Evolutionary conservation across 805 yeast genomes (phyloP).

Genomic region (Cyberlindnera subsufficiens): DNA sequence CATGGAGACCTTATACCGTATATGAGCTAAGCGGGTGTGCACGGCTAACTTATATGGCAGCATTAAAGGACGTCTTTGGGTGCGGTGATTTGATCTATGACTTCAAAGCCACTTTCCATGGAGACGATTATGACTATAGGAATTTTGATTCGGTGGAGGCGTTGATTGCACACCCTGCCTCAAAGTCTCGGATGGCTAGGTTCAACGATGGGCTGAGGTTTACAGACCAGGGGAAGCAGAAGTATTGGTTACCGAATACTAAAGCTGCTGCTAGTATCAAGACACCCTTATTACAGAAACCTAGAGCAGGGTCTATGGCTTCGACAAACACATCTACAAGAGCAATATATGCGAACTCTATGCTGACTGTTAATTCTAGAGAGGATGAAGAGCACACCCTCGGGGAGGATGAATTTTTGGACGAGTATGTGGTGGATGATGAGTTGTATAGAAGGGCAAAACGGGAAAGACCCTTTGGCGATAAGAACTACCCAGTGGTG

Average conservation of each 20-base stretch:
- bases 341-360: conserved; percentile 21
- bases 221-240: conserved; percentile 67
- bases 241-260: conserved; percentile 57
- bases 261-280: conserved; percentile 7
- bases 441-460: conserved; percentile 28
- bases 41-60: conserved; percentile 52
- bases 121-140: conserved; percentile 72
- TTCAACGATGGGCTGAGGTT: conserved; percentile 81
- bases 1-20: conserved; percentile 65
- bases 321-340: conserved; percentile 20
- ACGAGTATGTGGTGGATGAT: conserved; percentile 31
- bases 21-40: conserved; percentile 61
- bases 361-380: conserved; percentile 15
- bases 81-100: conserved; percentile 75
- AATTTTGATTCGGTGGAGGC: conserved; percentile 80
- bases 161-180: conserved; percentile 60
- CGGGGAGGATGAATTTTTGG: conserved; percentile 5
- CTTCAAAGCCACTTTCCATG: conserved; percentile 60
- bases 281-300: conserved; percentile 14
- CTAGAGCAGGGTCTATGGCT: conserved; percentile 16
- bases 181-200: conserved; percentile 57
- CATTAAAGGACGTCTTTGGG: conserved; percentile 74
- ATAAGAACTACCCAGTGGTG: conserved; percentile 37
- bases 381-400: conserved; percentile 4
- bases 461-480: conserved; percentile 30